Conservation (phyloP, 495 filamentous ascomycete species). For the Penicillium bovifimosum region DNA sequence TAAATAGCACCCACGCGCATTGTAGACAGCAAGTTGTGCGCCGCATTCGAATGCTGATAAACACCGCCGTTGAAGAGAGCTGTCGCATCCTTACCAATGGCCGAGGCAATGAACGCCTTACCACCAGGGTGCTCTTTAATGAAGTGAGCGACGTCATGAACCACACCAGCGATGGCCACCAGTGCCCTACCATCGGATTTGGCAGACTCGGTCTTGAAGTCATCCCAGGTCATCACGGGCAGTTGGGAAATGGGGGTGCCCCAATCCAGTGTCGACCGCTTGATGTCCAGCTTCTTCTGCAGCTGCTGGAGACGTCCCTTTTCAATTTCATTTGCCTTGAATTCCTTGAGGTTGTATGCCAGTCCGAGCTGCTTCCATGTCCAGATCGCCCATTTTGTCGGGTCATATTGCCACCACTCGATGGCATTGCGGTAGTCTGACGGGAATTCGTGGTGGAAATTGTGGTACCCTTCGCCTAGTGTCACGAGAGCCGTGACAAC, state of each 20-base stretch:
- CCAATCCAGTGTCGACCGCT: conserved; percentile 81
- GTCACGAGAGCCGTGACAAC: conserved; percentile 85
- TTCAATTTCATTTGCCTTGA: conserved; percentile 89
- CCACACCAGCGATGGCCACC: conserved; percentile 77
- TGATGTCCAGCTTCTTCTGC: conserved; percentile 94
- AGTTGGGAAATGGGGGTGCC: conserved; percentile 80
- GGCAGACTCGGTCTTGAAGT: conserved; percentile 72
- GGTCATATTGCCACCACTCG: conserved; percentile 91
- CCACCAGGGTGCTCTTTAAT: conserved; percentile 89
- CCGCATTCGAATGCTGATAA: conserved; percentile 86
- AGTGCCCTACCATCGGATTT: no score
- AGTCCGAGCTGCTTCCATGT: conserved; percentile 81
- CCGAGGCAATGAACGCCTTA: conserved; percentile 75
- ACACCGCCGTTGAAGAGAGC: conserved; percentile 94
- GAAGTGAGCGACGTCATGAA: conserved; percentile 83
- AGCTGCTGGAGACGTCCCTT: conserved; percentile 88
- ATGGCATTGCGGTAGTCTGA: conserved; percentile 95
- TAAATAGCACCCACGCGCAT: conserved; percentile 88
- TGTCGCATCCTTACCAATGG: conserved; percentile 86
- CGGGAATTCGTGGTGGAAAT: conserved; percentile 94
- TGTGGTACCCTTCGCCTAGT: conserved; percentile 91
- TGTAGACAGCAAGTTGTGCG: conserved; percentile 84
- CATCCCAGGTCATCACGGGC: conserved; percentile 88
- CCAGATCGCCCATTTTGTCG: conserved; percentile 93
- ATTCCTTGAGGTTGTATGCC: conserved; percentile 85